phyloP scores from a whole-genome alignment of 2,329 filamentous ascomycete genomes.

The Fusarium dlaminii region DNA sequence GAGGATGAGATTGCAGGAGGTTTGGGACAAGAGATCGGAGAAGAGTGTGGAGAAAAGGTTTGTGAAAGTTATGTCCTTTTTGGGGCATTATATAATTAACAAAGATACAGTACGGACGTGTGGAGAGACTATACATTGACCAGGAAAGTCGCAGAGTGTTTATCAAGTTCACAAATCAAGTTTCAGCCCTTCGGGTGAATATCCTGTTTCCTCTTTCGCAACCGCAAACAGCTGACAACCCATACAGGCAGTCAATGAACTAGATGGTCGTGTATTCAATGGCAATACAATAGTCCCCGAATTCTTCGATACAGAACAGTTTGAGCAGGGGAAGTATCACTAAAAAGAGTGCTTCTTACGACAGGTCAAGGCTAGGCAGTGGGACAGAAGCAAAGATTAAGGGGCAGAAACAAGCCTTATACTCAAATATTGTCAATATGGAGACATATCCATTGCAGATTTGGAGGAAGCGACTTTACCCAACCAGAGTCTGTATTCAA shows the following conservation, averaged over 20 bases:
- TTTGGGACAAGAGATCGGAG: slow-evolving; percentile 92
- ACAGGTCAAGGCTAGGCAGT: neutral
- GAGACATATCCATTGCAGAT: neutral
- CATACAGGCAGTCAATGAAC: slow-evolving; percentile 82
- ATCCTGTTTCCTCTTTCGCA: neutral
- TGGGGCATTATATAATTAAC: slow-evolving; percentile 17
- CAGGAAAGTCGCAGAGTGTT: slow-evolving; percentile 76
- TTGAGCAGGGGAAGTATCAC: slow-evolving; percentile 72
- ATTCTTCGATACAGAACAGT: slow-evolving; percentile 85
- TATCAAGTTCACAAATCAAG: slow-evolving; percentile 87
- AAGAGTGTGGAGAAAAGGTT: slow-evolving; percentile 87
- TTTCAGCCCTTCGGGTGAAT: slow-evolving; percentile 85
- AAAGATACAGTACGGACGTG: slow-evolving; percentile 74
- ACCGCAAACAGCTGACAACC: slow-evolving; percentile 1
- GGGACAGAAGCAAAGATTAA: neutral
- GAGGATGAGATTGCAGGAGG: slow-evolving; percentile 78
- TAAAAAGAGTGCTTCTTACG: neutral
- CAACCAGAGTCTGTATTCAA: neutral
- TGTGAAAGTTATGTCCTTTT: neutral
- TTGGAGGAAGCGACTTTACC: neutral
- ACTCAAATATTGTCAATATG: neutral
- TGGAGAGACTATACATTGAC: slow-evolving; percentile 82
- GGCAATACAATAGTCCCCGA: slow-evolving; percentile 84
- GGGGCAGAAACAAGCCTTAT: neutral
- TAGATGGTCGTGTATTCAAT: slow-evolving; percentile 88